phyloP scores from a whole-genome alignment of 176 grass and related monocot genomes.

The Elymus sibiricus region DNA sequence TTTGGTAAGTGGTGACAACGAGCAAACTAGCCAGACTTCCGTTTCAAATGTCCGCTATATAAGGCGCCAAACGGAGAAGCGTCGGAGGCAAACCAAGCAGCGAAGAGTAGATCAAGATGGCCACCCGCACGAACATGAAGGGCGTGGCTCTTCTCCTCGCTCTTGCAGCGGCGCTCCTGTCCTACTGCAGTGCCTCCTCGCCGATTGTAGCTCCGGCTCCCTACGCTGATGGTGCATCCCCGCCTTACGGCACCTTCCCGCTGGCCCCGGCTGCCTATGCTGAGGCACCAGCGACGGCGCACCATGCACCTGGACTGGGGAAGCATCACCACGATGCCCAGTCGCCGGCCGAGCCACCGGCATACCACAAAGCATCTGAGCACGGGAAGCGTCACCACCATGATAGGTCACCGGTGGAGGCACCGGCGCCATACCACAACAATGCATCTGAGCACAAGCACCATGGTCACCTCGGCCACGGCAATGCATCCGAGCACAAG shows the following conservation, averaged over 20 bases:
- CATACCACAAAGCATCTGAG: not conserved
- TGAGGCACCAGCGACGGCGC: not conserved
- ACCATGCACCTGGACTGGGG: not conserved
- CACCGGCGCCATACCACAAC: not conserved
- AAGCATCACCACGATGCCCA: not conserved
- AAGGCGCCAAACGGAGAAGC: constrained; percentile 16
- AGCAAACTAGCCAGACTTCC: not conserved
- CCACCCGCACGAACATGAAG: not conserved
- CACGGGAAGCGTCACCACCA: not conserved
- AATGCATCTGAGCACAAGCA: not conserved
- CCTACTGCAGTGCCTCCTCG: not conserved
- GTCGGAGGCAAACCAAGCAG: not conserved
- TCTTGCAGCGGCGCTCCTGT: not conserved
- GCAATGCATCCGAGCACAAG: constrained; percentile 15
- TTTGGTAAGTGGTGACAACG: constrained; percentile 15
- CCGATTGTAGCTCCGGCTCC: not conserved
- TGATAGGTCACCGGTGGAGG: not conserved
- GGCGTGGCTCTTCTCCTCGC: constrained; percentile 12
- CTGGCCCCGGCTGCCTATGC: not conserved
- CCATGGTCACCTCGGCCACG: not conserved
- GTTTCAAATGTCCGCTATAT: constrained; percentile 25
- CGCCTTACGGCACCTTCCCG: not conserved
- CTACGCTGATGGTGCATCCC: not conserved
- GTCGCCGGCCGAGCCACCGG: constrained; percentile 22
- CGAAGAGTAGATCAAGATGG: not conserved